Base-by-base conservation (phyloP, 257 asterid genomes). In the Eucommia ulmoides region DNA sequence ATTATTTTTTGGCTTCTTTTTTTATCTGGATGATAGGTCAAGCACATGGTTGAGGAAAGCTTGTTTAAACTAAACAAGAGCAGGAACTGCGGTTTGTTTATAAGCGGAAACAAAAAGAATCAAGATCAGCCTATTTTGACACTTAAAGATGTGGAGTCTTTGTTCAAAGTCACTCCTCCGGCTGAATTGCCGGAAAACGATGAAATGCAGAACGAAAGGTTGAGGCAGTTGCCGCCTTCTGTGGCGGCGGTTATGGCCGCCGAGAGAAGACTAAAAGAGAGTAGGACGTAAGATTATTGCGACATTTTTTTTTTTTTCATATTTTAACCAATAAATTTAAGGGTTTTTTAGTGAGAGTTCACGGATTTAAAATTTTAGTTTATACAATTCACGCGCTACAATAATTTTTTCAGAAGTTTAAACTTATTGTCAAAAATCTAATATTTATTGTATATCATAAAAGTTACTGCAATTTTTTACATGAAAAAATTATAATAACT, bases 171-270 rank as follows among this genome's bases (percentile, higher is more conserved):
- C 8, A 77, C 66, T 3, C 78, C 66, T 3, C 78, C 88, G 16
- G 51, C 76, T 54, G 52, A 58, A 1, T 49, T n/a, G 15, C 21
- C 59, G n/a, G 63, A 61, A 20, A 67, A 10, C 20, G 19, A 68
- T 45, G 68, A 70, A 35, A 53, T 21, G 35, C 60, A 76, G 16
- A 44, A 41, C 9, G 65, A 65, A 59, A 80, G 85, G 73, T 65
- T 84, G 79, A 76, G 62, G 54, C 85, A 76, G 64, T 72, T 89
- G 54, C 94, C 97, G 19, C 76, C 97, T 63, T 74, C 94, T n/a
- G 75, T 65, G 14, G 94, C 97, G 53, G 97, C 97, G 56, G 93
- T 84, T 8, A 53, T 82, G 33, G 97, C 97, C 48, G 97, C 97
- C 52, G 93, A 89, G 74, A 72, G 76, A 76, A 78, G 97, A 73